Conservation (phyloP, 1,284 basidiomycete genomes). For the Melampsora americana region DNA sequence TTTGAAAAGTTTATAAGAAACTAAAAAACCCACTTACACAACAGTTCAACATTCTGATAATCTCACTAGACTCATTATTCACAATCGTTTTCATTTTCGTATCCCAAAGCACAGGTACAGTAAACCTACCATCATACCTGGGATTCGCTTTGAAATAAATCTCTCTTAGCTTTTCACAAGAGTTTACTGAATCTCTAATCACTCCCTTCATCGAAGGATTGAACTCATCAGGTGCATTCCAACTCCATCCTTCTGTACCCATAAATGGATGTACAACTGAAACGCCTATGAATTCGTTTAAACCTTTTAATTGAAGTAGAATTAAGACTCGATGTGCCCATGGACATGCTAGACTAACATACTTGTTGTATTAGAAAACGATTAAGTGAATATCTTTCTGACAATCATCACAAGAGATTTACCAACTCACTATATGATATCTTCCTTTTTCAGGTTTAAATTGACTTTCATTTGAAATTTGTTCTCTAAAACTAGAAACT, state of each 20-base stretch:
- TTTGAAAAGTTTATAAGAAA: too few relatives aligned
- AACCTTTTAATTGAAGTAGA: conserved; percentile 80
- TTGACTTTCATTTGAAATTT: conserved; percentile 68
- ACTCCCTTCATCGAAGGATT: conserved; percentile 69
- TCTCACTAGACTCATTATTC: conserved; percentile 67
- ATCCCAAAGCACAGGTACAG: conserved; percentile 84
- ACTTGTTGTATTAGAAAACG: conserved; percentile 29
- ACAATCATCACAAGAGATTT: too few relatives aligned
- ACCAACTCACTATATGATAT: conserved; percentile 47
- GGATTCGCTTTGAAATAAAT: conserved; percentile 76
- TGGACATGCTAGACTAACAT: conserved; percentile 57
- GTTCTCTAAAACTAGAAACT: conserved; percentile 66
- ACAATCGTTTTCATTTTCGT: conserved; percentile 84
- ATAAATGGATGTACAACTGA: conserved; percentile 81
- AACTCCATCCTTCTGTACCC: conserved; percentile 82
- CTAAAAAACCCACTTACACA: conserved; percentile 70
- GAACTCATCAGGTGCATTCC: conserved; percentile 58
- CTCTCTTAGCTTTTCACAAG: conserved; percentile 72
- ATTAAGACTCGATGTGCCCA: conserved; percentile 94
- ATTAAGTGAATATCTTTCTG: conserved; percentile 31
- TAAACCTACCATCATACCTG: conserved; percentile 52
- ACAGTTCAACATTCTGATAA: conserved; percentile 85
- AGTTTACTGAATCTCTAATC: conserved; percentile 68
- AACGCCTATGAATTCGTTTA: conserved; percentile 75
- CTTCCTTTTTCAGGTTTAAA: conserved; percentile 78